phyloP scores from a whole-genome alignment of 2,329 filamentous ascomycete species.

The Stachybotrys chlorohalonatus region DNA sequence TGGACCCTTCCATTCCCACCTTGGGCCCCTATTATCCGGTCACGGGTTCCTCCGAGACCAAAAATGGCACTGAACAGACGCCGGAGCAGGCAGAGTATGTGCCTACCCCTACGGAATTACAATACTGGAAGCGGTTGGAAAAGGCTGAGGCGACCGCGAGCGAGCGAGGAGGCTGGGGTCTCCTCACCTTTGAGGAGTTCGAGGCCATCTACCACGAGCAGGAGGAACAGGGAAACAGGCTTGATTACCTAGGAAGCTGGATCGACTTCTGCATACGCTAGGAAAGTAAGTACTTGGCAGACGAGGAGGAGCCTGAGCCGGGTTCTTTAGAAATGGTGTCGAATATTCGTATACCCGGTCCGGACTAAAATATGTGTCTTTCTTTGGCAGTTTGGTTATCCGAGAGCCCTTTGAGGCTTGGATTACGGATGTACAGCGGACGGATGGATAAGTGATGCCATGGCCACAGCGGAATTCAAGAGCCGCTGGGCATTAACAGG shows the following conservation, averaged over 20 bases:
- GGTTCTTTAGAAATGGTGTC: no score
- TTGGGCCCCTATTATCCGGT: slow-evolving; percentile 12
- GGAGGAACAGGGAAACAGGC: slow-evolving; percentile 50
- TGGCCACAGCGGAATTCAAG: no score
- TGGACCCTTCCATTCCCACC: slow-evolving; percentile 7
- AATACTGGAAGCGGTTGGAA: slow-evolving; percentile 48
- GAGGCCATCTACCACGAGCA: slow-evolving; percentile 62
- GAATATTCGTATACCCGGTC: no score
- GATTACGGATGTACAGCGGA: no score
- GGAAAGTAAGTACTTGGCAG: slow-evolving; percentile 1
- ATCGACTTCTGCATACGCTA: slow-evolving; percentile 71
- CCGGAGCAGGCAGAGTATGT: slow-evolving; percentile 5
- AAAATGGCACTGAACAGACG: not conserved
- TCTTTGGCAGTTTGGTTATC: no score
- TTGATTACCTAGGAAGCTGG: slow-evolving; percentile 84
- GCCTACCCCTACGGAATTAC: slow-evolving; percentile 23
- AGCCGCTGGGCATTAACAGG: no score
- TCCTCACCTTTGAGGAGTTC: slow-evolving; percentile 73
- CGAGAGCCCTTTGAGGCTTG: no score
- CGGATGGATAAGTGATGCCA: no score
- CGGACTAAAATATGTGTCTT: no score
- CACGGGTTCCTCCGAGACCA: slow-evolving; percentile 4
- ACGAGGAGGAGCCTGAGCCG: not conserved
- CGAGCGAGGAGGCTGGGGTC: slow-evolving; percentile 68
- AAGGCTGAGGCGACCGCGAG: slow-evolving; percentile 59